phyloP scores from a whole-genome alignment of 192 early-diverging fungal species.

The Umbelopsis ramanniana region DNA sequence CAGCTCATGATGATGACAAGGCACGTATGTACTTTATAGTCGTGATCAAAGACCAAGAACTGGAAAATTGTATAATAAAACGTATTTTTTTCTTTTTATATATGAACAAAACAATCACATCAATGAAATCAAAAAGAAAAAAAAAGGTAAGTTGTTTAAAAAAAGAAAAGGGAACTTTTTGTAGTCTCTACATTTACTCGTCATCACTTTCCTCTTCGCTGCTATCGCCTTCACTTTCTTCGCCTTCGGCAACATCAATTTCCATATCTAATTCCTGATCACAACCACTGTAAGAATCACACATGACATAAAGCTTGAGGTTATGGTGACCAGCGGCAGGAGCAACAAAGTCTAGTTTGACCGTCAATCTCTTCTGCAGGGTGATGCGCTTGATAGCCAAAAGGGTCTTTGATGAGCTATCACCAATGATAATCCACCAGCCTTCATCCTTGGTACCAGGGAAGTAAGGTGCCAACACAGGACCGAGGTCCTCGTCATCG shows the following conservation, averaged over 20 bases:
- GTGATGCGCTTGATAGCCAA: conserved; percentile 78
- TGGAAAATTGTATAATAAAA: not conserved
- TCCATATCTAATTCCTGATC: conserved; percentile 92
- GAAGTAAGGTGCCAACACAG: conserved; percentile 83
- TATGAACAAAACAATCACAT: conserved; percentile 6
- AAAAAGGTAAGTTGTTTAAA: too few relatives aligned
- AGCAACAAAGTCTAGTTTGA: conserved; percentile 75
- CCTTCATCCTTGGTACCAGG: conserved; percentile 93
- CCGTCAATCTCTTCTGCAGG: conserved; percentile 45
- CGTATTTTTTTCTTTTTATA: not conserved
- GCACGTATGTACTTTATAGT: too few relatives aligned
- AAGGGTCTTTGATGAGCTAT: conserved; percentile 65
- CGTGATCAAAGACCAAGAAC: too few relatives aligned
- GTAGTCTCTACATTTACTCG: not conserved
- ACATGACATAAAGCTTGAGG: conserved; percentile 90
- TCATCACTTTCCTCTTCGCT: conserved; percentile 44
- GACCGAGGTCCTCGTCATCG: conserved; percentile 51
- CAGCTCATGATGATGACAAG: too few relatives aligned
- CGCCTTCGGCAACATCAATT: conserved; percentile 60
- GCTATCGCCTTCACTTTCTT: conserved; percentile 56
- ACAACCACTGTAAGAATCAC: conserved; percentile 91
- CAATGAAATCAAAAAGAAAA: not conserved
- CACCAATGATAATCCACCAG: conserved; percentile 90
- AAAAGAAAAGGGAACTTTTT: not conserved
- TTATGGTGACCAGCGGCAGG: conserved; percentile 60